A percentile compares a stretch with the other conserved stretches of the same genome.
phyloP scores from a whole-genome alignment of 768 basidiomycete species.

The Porpolomopsis calyptriformis region DNA sequence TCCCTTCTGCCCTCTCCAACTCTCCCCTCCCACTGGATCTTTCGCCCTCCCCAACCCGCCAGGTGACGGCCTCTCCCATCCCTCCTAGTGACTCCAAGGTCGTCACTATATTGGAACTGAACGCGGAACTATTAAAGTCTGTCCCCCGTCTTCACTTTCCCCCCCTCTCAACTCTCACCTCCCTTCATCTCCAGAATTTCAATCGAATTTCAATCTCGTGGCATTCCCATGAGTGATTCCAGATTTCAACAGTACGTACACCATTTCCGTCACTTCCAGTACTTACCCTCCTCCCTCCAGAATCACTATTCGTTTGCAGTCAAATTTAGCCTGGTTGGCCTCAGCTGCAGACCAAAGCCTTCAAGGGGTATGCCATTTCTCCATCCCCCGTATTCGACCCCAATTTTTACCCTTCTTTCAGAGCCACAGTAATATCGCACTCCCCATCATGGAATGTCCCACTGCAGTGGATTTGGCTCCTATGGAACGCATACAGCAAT shows the following conservation, averaged over 20 bases:
- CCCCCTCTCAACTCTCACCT: conserved; percentile 3
- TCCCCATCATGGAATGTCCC: conserved; percentile 48
- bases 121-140: conserved; percentile 59
- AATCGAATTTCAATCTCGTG: conserved; percentile 48
- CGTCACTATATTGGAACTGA: conserved; percentile 52
- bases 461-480: conserved; percentile 41
- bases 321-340: conserved; percentile 63
- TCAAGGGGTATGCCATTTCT: conserved; percentile 30
- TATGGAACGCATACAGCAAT: conserved; percentile 50
- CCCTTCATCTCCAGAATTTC: conserved; percentile 35
- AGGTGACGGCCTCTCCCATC: conserved; percentile 20
- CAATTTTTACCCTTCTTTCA: conserved; percentile 5
- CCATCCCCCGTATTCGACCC: neutral
- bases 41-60: conserved; percentile 15
- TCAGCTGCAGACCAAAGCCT: conserved; percentile 50
- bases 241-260: conserved; percentile 47
- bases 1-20: conserved; percentile 9
- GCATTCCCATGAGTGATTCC: conserved; percentile 34
- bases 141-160: conserved; percentile 12
- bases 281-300: conserved; percentile 24
- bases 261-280: conserved; percentile 2
- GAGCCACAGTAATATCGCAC: conserved; percentile 27
- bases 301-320: conserved; percentile 51
- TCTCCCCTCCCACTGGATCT: conserved; percentile 13
- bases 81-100: conserved; percentile 40